phyloP scores from a whole-genome alignment of 345 rosid genomes.

The Gossypium mustelinum region DNA sequence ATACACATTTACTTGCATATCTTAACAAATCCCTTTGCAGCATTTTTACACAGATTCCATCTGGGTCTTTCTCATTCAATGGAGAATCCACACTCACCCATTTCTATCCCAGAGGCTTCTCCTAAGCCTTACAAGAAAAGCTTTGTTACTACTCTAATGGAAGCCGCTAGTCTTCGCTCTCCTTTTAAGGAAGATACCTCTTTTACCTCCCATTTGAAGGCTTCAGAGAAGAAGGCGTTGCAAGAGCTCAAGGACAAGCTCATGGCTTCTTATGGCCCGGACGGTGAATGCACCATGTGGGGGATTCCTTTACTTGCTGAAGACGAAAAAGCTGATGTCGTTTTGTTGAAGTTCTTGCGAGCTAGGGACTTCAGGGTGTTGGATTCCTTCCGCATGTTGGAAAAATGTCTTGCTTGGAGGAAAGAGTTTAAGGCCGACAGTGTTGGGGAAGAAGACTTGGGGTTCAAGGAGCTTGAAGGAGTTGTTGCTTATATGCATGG shows the following conservation, averaged over 20 bases:
- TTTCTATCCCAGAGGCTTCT: conserved; percentile 31
- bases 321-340: conserved; percentile 68
- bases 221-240: conserved; percentile 70
- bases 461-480: conserved; percentile 89
- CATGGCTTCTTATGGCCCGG: conserved; percentile 30
- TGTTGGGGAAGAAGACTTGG: conserved; percentile 70
- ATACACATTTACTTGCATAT: neutral
- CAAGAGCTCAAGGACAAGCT: conserved; percentile 68
- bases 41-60: conserved; percentile 15
- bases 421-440: conserved; percentile 66
- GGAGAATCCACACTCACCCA: conserved; percentile 48
- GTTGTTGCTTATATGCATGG: conserved; percentile 90
- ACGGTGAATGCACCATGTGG: conserved; percentile 58
- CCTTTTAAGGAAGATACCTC: conserved; percentile 83
- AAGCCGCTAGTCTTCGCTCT: conserved; percentile 55
- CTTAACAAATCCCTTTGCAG: neutral
- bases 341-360: conserved; percentile 77
- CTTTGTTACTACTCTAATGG: conserved; percentile 69
- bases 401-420: conserved; percentile 78
- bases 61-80: conserved; percentile 26
- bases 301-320: conserved; percentile 58
- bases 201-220: conserved; percentile 63
- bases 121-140: conserved; percentile 58
- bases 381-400: conserved; percentile 66
- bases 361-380: conserved; percentile 79